Conservation (phyloP, 768 basidiomycete genomes). For the Mycena epipterygia region DNA sequence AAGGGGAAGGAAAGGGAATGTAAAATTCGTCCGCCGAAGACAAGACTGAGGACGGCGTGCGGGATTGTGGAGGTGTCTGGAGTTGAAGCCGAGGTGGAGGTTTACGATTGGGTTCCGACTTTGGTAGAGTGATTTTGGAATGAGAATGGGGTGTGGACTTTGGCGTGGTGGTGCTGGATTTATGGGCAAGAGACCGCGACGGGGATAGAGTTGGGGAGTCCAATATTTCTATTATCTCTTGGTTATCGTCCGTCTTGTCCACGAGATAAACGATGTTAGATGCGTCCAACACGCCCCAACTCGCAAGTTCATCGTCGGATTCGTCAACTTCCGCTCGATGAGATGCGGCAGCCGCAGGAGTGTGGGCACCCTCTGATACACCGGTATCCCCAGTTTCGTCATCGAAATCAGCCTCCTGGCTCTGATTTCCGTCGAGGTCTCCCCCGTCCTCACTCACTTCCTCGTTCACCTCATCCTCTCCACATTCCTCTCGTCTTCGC, state of each 20-base stretch:
- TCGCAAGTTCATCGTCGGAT: slow-evolving; percentile 64
- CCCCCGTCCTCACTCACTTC: slow-evolving; percentile 50
- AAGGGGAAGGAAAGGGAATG: slow-evolving; percentile 37
- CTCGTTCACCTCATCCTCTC: slow-evolving; percentile 51
- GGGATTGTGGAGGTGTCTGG: slow-evolving; percentile 58
- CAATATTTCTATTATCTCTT: slow-evolving; percentile 3
- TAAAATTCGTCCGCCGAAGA: slow-evolving; percentile 39
- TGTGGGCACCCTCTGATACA: not conserved
- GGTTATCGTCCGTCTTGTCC: not conserved
- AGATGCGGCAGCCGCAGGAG: not conserved
- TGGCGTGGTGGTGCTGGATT: not conserved
- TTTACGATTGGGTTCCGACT: not conserved
- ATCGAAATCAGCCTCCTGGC: not conserved
- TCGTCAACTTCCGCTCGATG: slow-evolving; percentile 40
- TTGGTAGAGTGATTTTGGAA: slow-evolving; percentile 4
- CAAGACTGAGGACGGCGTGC: slow-evolving; percentile 45
- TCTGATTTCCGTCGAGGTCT: not conserved
- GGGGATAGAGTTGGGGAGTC: slow-evolving; percentile 11
- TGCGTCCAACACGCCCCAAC: slow-evolving; percentile 41
- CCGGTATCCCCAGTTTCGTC: not conserved
- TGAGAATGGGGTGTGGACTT: not conserved
- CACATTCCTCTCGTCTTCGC: slow-evolving; percentile 62
- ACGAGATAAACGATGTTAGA: slow-evolving; percentile 26
- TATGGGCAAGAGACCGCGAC: not conserved
- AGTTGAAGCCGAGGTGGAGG: slow-evolving; percentile 42